Conservation (phyloP, 208 protist genomes). For the Leishmania guyanensis region DNA sequence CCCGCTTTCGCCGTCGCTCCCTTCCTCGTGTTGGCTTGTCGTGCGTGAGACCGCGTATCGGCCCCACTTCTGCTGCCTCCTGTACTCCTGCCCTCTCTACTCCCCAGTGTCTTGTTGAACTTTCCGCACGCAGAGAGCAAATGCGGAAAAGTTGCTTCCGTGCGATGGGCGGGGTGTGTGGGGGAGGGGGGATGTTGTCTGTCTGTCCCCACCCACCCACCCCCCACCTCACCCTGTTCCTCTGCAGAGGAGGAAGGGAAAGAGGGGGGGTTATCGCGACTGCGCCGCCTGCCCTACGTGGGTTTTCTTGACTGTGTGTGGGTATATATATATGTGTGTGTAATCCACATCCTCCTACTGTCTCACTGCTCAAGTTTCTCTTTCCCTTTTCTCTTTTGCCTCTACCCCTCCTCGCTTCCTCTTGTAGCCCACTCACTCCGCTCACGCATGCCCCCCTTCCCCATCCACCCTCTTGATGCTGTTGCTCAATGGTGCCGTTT, state of each 20-base stretch:
- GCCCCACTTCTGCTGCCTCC: neutral
- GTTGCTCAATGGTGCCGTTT: neutral
- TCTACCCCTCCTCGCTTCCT: neutral
- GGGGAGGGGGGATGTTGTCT: neutral
- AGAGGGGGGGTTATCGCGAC: too few relatives aligned
- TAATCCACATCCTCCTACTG: neutral
- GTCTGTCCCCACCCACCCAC: neutral
- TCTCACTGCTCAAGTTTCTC: neutral
- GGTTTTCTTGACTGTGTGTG: neutral
- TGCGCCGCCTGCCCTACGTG: too few relatives aligned
- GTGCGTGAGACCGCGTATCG: neutral
- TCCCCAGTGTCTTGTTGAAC: too few relatives aligned
- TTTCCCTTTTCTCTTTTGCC: constrained; percentile 3
- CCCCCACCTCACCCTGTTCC: neutral
- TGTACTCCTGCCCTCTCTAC: neutral
- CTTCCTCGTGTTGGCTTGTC: neutral
- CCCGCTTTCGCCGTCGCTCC: neutral
- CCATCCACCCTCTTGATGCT: neutral
- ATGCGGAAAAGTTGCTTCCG: too few relatives aligned
- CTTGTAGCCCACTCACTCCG: neutral
- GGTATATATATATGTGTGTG: neutral
- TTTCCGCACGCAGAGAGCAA: too few relatives aligned
- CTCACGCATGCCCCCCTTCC: neutral
- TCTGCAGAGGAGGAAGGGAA: too few relatives aligned
- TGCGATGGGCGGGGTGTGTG: neutral